Percentiles rank a stretch among this genome's conserved stretches.
These are phyloP conservation scores for Xerophyta viscosa DNA, from an alignment of 106 monocot genomes.

Conservation along the genomic window DNA sequence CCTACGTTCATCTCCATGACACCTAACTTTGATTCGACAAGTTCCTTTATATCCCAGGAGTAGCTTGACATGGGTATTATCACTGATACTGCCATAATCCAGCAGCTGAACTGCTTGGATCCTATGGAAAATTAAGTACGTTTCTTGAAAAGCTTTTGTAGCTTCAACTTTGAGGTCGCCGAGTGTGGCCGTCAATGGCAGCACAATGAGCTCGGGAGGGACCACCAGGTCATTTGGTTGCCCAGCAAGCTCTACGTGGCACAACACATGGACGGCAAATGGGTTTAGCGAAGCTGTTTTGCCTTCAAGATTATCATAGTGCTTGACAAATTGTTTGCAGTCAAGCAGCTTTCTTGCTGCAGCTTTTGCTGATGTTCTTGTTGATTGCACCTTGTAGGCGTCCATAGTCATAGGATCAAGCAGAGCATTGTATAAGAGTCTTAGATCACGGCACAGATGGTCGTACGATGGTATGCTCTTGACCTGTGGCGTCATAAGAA, in stretches of 20 bases:
- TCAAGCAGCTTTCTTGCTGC: constrained; percentile 55
- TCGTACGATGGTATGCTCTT: constrained; percentile 15
- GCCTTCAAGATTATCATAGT: constrained; percentile 14
- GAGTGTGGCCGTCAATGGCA: constrained; percentile 38
- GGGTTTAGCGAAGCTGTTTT: constrained; percentile 1
- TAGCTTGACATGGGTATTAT: constrained; percentile 19
- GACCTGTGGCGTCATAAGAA: not conserved
- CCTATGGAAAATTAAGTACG: constrained; percentile 43
- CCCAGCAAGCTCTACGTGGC: constrained; percentile 33
- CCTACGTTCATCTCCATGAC: constrained; percentile 14
- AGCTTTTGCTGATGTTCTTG: constrained; percentile 1
- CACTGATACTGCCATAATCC: constrained; percentile 16
- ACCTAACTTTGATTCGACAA: constrained; percentile 34
- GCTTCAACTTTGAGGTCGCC: constrained; percentile 51
- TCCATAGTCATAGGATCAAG: constrained; percentile 62
- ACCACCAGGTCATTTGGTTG: constrained; percentile 19
- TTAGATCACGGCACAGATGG: constrained; percentile 43
- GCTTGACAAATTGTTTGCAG: constrained; percentile 79
- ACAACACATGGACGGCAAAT: constrained; percentile 27
- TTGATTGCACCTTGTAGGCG: constrained; percentile 15
- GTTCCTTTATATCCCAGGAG: constrained; percentile 18
- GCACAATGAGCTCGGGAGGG: constrained; percentile 47
- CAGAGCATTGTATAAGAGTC: constrained; percentile 42
- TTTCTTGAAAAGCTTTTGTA: constrained; percentile 53
- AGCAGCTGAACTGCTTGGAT: constrained; percentile 50